phyloP scores from a whole-genome alignment of 805 yeast genomes.

The Wickerhamiella dianesei region DNA sequence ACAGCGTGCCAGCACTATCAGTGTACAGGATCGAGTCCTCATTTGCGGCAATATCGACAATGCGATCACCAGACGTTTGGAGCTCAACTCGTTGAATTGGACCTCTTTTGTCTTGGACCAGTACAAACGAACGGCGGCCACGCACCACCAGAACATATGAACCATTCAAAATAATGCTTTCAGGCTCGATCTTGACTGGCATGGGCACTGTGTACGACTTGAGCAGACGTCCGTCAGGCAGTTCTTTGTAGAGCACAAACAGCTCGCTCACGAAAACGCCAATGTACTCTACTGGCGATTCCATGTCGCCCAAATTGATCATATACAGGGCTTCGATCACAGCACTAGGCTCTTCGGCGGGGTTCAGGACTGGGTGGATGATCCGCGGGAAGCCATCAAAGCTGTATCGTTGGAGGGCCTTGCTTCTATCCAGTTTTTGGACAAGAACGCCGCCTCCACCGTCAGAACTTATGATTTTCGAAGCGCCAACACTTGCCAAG shows the following conservation, averaged over 20 bases:
- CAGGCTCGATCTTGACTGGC: conserved; percentile 9
- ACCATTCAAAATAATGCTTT: conserved; percentile 7
- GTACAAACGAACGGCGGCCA: conserved; percentile 6
- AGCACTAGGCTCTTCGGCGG: neutral
- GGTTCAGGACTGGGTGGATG: neutral
- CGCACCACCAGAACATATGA: conserved; percentile 8
- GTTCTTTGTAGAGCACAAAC: conserved; percentile 12
- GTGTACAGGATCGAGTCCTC: neutral
- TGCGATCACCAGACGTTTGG: conserved; percentile 2
- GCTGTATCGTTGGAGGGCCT: neutral
- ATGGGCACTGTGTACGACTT: conserved; percentile 12
- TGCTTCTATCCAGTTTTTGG: neutral
- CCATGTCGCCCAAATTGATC: conserved; percentile 4
- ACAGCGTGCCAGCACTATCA: neutral
- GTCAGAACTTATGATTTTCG: neutral
- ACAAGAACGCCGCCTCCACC: neutral
- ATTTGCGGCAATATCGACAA: conserved; percentile 3
- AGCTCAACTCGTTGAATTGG: conserved; percentile 9
- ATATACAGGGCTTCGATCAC: neutral
- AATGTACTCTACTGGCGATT: conserved; percentile 24
- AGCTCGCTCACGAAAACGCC: conserved; percentile 13
- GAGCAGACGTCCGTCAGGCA: conserved; percentile 2
- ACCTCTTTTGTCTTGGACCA: conserved; percentile 7
- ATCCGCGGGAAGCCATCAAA: neutral
- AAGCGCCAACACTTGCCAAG: neutral